phyloP scores from a whole-genome alignment of 2,329 filamentous ascomycete species.

The Neophaeococcomyces mojaviensis region DNA sequence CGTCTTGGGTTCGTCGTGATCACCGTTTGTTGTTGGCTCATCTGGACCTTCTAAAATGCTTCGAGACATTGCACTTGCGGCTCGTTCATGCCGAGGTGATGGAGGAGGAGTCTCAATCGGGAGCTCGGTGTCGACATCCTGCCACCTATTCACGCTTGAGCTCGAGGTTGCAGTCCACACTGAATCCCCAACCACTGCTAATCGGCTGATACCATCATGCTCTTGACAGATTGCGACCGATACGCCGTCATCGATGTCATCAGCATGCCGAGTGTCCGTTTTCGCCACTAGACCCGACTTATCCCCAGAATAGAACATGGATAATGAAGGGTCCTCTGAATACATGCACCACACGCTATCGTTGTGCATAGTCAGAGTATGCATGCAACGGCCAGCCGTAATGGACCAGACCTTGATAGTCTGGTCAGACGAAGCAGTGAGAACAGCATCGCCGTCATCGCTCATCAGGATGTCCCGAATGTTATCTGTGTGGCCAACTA shows the following conservation, averaged over 20 bases:
- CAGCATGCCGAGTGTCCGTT: constrained; percentile 73
- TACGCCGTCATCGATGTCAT: constrained; percentile 77
- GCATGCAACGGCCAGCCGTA: constrained; percentile 89
- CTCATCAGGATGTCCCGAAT: constrained; percentile 86
- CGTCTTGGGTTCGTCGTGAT: constrained; percentile 15
- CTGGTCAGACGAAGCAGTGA: constrained; percentile 92
- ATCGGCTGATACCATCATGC: constrained; percentile 61
- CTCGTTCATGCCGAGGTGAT: constrained; percentile 50
- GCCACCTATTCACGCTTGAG: constrained; percentile 89
- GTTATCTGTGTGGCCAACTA: constrained; percentile 93
- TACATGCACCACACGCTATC: constrained; percentile 95
- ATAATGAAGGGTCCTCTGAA: constrained; percentile 76
- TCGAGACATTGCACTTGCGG: constrained; percentile 37
- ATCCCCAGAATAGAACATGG: constrained; percentile 91
- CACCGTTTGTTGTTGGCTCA: constrained; percentile 15
- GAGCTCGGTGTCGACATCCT: constrained; percentile 70
- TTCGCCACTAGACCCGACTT: constrained; percentile 91
- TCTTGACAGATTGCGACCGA: constrained; percentile 90
- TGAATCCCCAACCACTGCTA: constrained; percentile 60
- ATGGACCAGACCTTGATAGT: constrained; percentile 98
- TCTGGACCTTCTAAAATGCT: constrained; percentile 22
- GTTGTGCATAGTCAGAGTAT: constrained; percentile 98
- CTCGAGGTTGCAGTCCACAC: constrained; percentile 87
- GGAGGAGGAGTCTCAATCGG: constrained; percentile 51
- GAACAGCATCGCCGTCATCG: constrained; percentile 77